phyloP scores from a whole-genome alignment of 2,329 filamentous ascomycete species.

The Immersiporthe knoxdaviesiana region DNA sequence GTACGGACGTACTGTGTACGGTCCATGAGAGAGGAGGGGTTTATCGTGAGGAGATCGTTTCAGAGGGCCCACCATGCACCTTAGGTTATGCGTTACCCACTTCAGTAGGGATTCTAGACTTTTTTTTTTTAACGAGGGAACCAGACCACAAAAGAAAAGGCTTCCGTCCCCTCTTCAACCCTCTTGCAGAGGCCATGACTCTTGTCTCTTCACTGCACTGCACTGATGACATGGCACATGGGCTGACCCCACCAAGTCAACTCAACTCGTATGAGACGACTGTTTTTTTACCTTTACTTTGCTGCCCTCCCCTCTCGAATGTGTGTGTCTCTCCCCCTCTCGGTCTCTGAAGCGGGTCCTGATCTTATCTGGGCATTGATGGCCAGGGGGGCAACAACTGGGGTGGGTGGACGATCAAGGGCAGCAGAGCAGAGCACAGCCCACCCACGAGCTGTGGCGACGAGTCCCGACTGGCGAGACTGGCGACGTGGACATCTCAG shows the following conservation, averaged over 20 bases:
- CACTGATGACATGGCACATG: background rate
- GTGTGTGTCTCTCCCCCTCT: background rate
- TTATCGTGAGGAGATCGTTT: conserved; percentile 1
- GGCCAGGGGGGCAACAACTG: background rate
- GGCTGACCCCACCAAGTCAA: background rate
- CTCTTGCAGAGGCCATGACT: background rate
- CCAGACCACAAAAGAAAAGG: background rate
- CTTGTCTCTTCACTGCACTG: background rate
- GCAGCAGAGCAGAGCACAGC: conserved; percentile 4
- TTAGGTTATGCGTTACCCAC: background rate
- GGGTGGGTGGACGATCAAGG: background rate
- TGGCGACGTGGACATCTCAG: conserved; percentile 6
- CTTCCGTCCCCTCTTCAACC: background rate
- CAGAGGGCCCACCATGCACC: conserved; percentile 8
- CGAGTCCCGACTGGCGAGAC: background rate
- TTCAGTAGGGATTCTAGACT: conserved; percentile 4
- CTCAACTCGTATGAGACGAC: background rate
- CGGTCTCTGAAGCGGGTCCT: background rate
- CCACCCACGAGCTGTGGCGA: background rate
- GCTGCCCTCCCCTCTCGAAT: background rate
- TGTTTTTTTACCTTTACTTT: background rate
- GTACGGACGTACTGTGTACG: background rate
- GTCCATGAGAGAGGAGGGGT: background rate
- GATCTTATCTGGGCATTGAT: background rate
- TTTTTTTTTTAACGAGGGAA: background rate